Evolutionary conservation across 768 basidiomycete species (phyloP).

Genomic region (Termitomyces sp.): DNA sequence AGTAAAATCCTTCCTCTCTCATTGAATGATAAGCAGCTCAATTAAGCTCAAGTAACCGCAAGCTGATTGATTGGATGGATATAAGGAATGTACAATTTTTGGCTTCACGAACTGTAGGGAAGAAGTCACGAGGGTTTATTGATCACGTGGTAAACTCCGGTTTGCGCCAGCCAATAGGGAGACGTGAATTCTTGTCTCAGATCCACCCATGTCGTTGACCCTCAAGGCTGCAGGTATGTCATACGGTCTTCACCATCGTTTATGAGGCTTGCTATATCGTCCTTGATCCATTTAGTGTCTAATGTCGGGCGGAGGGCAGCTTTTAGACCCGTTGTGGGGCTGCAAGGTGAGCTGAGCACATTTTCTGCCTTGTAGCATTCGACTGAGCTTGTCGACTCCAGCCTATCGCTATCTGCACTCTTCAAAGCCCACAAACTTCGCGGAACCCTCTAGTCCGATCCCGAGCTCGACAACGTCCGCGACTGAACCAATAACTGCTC

Average conservation of each 20-base stretch:
- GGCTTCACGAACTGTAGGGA: no score
- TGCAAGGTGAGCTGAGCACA: slow-evolving; percentile 29
- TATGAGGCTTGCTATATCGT: neutral
- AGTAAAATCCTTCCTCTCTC: neutral
- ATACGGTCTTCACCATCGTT: neutral
- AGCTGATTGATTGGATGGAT: no score
- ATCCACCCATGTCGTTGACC: slow-evolving; percentile 42
- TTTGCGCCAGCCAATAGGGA: slow-evolving; percentile 22
- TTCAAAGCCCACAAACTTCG: slow-evolving; percentile 34
- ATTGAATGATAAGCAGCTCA: neutral
- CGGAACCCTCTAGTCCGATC: slow-evolving; percentile 29
- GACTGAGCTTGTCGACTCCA: slow-evolving; percentile 19
- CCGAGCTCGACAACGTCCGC: slow-evolving; percentile 38
- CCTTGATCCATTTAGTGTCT: slow-evolving; percentile 20
- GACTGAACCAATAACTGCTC: slow-evolving; percentile 55
- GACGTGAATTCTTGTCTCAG: slow-evolving; percentile 16
- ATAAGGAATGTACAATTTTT: no score
- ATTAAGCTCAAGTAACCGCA: neutral
- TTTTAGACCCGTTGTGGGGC: slow-evolving; percentile 37
- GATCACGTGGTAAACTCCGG: slow-evolving; percentile 13
- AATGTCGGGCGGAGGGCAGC: slow-evolving; percentile 38
- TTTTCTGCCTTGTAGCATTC: slow-evolving; percentile 6
- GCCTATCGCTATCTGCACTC: slow-evolving; percentile 54
- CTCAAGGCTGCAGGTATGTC: slow-evolving; percentile 31
- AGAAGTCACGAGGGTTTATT: neutral